Percentiles rank a stretch among this genome's conserved stretches.
phyloP scores from a whole-genome alignment of 441 rosid species.

The Raphanus hybrid region DNA sequence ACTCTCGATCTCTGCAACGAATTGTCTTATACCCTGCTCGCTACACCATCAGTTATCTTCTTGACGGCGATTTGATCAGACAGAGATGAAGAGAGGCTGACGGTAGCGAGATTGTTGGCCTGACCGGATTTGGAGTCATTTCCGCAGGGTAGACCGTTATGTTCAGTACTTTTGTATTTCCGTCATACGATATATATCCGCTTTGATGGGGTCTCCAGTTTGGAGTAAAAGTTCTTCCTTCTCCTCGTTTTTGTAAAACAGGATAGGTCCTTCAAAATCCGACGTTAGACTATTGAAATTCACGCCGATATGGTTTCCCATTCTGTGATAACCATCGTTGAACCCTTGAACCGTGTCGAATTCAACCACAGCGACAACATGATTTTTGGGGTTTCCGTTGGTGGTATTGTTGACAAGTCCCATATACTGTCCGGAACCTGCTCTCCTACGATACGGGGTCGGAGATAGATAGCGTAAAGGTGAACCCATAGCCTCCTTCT shows the following conservation, averaged over 20 bases:
- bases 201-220: neutral
- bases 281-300: neutral
- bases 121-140: neutral
- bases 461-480: neutral
- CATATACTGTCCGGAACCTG: neutral
- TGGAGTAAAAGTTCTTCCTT: neutral
- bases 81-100: constrained; percentile 20
- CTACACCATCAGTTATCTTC: constrained; percentile 59
- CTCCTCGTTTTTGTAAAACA: neutral
- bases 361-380: neutral
- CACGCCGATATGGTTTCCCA: neutral
- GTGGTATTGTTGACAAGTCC: neutral
- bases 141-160: neutral
- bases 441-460: neutral
- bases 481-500: neutral
- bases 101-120: neutral
- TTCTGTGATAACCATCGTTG: neutral
- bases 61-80: constrained; percentile 63
- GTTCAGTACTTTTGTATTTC: neutral
- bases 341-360: neutral
- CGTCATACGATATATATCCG: neutral
- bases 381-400: neutral
- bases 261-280: neutral
- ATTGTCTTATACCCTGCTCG: constrained; percentile 74
- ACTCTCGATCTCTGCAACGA: constrained; percentile 79